phyloP scores from a whole-genome alignment of 108 stramenopile genomes.

The Cyclotella choctawhatcheeana region DNA sequence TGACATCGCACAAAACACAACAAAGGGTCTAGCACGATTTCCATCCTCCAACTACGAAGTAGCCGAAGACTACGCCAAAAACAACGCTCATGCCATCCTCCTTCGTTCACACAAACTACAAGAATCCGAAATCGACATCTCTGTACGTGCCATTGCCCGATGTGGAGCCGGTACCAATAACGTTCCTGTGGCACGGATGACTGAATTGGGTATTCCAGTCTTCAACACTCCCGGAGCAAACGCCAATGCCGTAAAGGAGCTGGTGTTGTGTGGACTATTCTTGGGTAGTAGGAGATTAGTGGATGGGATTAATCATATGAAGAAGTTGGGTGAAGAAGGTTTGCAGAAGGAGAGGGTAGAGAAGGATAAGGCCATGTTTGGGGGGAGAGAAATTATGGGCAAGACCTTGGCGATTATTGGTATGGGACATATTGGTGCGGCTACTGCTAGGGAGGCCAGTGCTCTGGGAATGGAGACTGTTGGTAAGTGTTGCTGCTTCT shows the following conservation, averaged over 20 bases:
- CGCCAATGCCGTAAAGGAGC: constrained; percentile 94
- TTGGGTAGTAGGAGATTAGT: constrained; percentile 81
- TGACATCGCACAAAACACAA: constrained; percentile 2
- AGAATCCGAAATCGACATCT: constrained; percentile 83
- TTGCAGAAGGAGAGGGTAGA: constrained; percentile 88
- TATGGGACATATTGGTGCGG: constrained; percentile 94
- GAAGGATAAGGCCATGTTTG: constrained; percentile 95
- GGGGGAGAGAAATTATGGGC: constrained; percentile 90
- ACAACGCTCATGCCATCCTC: constrained; percentile 89
- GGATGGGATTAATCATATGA: constrained; percentile 92
- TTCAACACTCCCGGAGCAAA: constrained; percentile 98
- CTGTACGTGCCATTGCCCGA: constrained; percentile 91
- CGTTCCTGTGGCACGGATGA: constrained; percentile 92
- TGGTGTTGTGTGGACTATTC: constrained; percentile 90
- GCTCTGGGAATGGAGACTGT: constrained; percentile 90
- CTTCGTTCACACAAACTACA: constrained; percentile 91
- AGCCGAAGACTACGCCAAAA: constrained; percentile 41
- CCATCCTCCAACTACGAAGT: constrained; percentile 73
- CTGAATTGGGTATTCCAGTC: constrained; percentile 95
- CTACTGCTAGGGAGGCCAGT: constrained; percentile 87
- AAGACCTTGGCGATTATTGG: constrained; percentile 97
- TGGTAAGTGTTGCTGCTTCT: constrained; percentile 3
- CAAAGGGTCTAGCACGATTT: constrained; percentile 69
- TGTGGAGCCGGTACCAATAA: constrained; percentile 97
- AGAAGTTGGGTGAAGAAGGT: constrained; percentile 82